Evolutionary conservation across 2,329 filamentous ascomycete species (phyloP).

Genomic region (Colletotrichum sp.): DNA sequence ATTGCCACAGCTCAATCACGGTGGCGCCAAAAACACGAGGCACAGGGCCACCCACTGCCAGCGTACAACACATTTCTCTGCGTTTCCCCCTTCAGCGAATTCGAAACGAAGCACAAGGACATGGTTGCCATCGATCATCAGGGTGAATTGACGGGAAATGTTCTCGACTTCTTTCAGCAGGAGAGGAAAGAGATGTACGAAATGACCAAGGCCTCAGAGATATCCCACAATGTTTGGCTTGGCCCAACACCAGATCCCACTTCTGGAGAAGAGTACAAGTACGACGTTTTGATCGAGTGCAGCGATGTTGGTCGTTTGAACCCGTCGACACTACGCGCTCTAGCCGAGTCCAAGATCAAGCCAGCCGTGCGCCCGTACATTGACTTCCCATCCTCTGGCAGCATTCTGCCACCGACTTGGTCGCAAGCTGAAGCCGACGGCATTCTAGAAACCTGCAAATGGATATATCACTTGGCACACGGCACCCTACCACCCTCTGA

Average conservation of each 20-base stretch:
- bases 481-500: constrained; percentile 48
- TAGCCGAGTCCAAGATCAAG: constrained; percentile 60
- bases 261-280: constrained; percentile 63
- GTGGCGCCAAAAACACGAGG: constrained; percentile 72
- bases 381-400: constrained; percentile 94
- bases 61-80: constrained; percentile 86
- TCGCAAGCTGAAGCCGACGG: constrained; percentile 83
- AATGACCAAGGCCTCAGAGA: constrained; percentile 90
- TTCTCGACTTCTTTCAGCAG: constrained; percentile 88
- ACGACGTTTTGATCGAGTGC: constrained; percentile 87
- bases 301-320: constrained; percentile 84
- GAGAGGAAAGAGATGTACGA: constrained; percentile 91
- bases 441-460: constrained; percentile 84
- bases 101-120: constrained; percentile 73
- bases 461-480: constrained; percentile 86
- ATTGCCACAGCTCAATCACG: constrained; percentile 78
- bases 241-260: constrained; percentile 82
- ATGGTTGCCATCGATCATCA: constrained; percentile 77
- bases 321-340: constrained; percentile 65
- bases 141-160: constrained; percentile 75
- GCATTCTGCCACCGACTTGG: constrained; percentile 84
- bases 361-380: constrained; percentile 47
- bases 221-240: constrained; percentile 87
- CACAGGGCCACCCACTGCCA: constrained; percentile 58
- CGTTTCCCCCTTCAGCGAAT: constrained; percentile 66